These are phyloP conservation scores for Epichloe gansuensis DNA, from an alignment of 2,329 filamentous ascomycete genomes.

Conservation along the genomic window DNA sequence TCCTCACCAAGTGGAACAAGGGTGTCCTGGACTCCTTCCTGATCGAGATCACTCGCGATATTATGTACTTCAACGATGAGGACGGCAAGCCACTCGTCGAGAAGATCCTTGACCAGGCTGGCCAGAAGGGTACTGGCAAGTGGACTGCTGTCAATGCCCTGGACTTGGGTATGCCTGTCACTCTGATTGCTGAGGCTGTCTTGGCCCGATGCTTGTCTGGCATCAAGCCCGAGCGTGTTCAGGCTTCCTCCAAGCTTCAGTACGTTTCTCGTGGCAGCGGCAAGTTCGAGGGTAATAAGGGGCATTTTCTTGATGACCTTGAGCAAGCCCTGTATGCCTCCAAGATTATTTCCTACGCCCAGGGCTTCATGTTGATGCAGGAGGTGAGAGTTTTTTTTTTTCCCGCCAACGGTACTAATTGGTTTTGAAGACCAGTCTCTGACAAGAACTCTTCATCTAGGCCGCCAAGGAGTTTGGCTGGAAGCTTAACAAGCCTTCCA, in stretches of 20 bases:
- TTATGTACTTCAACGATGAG: constrained; percentile 96
- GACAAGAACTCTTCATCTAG: constrained; percentile 27
- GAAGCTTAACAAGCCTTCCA: constrained; percentile 99
- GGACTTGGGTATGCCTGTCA: constrained; percentile 96
- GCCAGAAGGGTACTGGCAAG: constrained; percentile 99
- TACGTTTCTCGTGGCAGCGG: constrained; percentile 57
- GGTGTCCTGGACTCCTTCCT: constrained; percentile 98
- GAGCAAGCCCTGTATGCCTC: constrained; percentile 98
- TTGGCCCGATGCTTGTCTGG: constrained; percentile 88
- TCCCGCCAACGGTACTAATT: not conserved
- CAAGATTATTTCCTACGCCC: constrained; percentile 99
- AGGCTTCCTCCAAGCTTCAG: constrained; percentile 65
- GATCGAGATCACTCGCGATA: constrained; percentile 96
- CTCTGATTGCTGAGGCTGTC: constrained; percentile 92
- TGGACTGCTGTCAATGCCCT: constrained; percentile 99
- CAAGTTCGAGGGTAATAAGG: constrained; percentile 76
- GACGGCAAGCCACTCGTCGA: constrained; percentile 84
- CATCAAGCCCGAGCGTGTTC: constrained; percentile 83
- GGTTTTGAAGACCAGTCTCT: not conserved
- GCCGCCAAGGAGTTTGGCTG: constrained; percentile 91
- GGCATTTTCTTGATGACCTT: constrained; percentile 89
- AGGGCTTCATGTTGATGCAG: constrained; percentile 99
- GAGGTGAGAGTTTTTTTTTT: constrained; percentile 45
- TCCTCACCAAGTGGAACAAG: constrained; percentile 94
- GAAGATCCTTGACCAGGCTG: constrained; percentile 97